These are phyloP conservation scores for Alternaria sp. DNA, from an alignment of 2,329 filamentous ascomycete genomes.

Conservation along the genomic window DNA sequence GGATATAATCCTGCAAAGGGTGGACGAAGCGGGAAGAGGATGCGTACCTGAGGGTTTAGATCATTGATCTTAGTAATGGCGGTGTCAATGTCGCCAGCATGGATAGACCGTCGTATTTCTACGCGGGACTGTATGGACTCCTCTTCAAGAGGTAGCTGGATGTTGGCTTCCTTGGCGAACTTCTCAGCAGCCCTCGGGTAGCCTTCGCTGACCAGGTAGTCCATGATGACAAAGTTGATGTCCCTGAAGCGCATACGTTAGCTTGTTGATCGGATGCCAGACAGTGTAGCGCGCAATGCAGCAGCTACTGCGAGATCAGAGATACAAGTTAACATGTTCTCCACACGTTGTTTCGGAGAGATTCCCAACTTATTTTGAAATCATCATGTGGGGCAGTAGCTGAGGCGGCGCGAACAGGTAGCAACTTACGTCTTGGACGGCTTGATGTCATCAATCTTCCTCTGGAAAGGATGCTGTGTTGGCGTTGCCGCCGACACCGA, in stretches of 20 bases:
- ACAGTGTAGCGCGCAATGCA: slow-evolving; percentile 13
- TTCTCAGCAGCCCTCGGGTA: slow-evolving; percentile 92
- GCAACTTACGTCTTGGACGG: slow-evolving; percentile 82
- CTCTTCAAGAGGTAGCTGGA: slow-evolving; percentile 74
- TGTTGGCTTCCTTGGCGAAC: slow-evolving; percentile 92
- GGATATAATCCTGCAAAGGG: slow-evolving; percentile 85
- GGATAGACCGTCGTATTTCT: slow-evolving; percentile 83
- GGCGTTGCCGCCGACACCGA: slow-evolving; percentile 78
- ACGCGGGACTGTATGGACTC: slow-evolving; percentile 78
- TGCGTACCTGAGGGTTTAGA: slow-evolving; percentile 84
- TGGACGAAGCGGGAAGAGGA: neutral
- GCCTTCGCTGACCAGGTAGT: slow-evolving; percentile 95
- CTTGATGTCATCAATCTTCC: slow-evolving; percentile 81
- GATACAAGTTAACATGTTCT: slow-evolving; percentile 83
- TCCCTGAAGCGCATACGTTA: slow-evolving; percentile 66
- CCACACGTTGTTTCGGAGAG: slow-evolving; percentile 98
- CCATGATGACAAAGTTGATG: slow-evolving; percentile 93
- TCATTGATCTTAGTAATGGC: slow-evolving; percentile 91
- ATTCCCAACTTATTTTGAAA: slow-evolving; percentile 96
- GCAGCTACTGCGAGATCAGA: slow-evolving; percentile 60
- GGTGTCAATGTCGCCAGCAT: slow-evolving; percentile 80
- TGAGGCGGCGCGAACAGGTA: slow-evolving; percentile 1
- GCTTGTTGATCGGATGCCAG: slow-evolving; percentile 17
- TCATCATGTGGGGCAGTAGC: slow-evolving; percentile 70
- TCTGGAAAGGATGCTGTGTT: slow-evolving; percentile 75